Evolutionary conservation across 1,284 basidiomycete species (phyloP).

Genomic region (Pholiota adiposa): DNA sequence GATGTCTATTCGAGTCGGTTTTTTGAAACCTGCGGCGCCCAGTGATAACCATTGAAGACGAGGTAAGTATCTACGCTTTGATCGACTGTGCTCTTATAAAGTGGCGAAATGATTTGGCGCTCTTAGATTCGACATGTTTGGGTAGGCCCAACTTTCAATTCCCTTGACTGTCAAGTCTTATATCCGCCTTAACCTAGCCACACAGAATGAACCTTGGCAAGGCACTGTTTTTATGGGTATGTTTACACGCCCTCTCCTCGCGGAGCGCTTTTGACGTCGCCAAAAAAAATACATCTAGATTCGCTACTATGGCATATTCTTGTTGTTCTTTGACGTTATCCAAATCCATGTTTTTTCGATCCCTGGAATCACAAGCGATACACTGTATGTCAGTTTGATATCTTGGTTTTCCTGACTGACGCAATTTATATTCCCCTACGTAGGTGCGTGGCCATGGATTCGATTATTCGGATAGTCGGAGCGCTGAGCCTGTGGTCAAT

Average conservation of each 20-base stretch:
- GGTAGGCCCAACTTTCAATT: slow-evolving; percentile 23
- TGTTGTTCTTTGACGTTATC: slow-evolving; percentile 40
- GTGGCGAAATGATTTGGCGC: background rate
- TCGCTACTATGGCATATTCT: slow-evolving; percentile 42
- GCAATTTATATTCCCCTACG: background rate
- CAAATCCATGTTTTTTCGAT: slow-evolving; percentile 43
- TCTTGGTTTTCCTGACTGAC: background rate
- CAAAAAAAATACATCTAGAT: slow-evolving; percentile 28
- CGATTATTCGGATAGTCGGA: slow-evolving; percentile 41
- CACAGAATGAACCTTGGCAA: slow-evolving; percentile 35
- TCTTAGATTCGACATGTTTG: slow-evolving; percentile 37
- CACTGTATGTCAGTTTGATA: slow-evolving; percentile 27
- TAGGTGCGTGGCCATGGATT: slow-evolving; percentile 41
- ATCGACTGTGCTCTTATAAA: background rate
- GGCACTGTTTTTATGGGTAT: slow-evolving; percentile 41
- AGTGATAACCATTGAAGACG: slow-evolving; percentile 35
- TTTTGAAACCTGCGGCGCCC: background rate
- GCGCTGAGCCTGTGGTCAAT: slow-evolving; percentile 43
- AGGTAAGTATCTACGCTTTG: slow-evolving; percentile 19
- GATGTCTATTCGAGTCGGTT: background rate
- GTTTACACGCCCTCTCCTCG: background rate
- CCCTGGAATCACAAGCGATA: slow-evolving; percentile 33
- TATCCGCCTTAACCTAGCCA: slow-evolving; percentile 20
- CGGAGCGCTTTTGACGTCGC: background rate
- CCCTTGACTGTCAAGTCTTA: background rate